Evolutionary conservation across 495 filamentous ascomycete genomes (phyloP).

Genomic region (Hypoxylon fragiforme): DNA sequence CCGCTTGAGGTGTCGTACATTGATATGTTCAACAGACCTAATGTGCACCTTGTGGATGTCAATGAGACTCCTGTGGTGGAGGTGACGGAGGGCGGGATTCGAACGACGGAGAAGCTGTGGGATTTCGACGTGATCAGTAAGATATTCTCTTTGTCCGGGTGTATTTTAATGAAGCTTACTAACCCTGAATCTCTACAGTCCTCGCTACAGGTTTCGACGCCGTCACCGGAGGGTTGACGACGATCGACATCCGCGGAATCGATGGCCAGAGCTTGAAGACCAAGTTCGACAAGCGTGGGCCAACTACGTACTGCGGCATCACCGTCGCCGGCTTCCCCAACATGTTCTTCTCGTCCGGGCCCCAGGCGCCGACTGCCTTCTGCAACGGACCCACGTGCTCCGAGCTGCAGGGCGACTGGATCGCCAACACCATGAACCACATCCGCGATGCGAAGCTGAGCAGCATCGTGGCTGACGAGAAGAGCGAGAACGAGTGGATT

Average conservation of each 20-base stretch:
- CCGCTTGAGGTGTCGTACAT: slow-evolving; percentile 60
- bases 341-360: slow-evolving; percentile 56
- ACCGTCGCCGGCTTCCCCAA: slow-evolving; percentile 54
- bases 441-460: slow-evolving; percentile 41
- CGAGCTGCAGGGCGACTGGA: slow-evolving; percentile 58
- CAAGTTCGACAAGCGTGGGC: slow-evolving; percentile 51
- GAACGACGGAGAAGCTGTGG: slow-evolving; percentile 41
- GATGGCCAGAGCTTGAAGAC: slow-evolving; percentile 44
- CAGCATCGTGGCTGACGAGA: slow-evolving; percentile 38
- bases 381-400: slow-evolving; percentile 56
- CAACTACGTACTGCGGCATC: slow-evolving; percentile 55
- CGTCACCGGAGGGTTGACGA: slow-evolving; percentile 52
- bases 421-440: slow-evolving; percentile 50
- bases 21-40: slow-evolving; percentile 59
- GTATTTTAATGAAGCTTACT: neutral
- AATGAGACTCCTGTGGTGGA: slow-evolving; percentile 52
- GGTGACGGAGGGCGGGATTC: slow-evolving; percentile 51
- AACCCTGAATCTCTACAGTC: slow-evolving; percentile 26
- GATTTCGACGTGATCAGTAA: slow-evolving; percentile 54
- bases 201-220: slow-evolving; percentile 61
- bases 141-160: slow-evolving; percentile 50
- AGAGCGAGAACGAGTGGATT: slow-evolving; percentile 14
- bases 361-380: slow-evolving; percentile 44
- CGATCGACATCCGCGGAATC: slow-evolving; percentile 50
- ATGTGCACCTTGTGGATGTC: slow-evolving; percentile 59